Conservation (phyloP, 371 early-diverging fungal species). For the Syncephalastrum monosporum region DNA sequence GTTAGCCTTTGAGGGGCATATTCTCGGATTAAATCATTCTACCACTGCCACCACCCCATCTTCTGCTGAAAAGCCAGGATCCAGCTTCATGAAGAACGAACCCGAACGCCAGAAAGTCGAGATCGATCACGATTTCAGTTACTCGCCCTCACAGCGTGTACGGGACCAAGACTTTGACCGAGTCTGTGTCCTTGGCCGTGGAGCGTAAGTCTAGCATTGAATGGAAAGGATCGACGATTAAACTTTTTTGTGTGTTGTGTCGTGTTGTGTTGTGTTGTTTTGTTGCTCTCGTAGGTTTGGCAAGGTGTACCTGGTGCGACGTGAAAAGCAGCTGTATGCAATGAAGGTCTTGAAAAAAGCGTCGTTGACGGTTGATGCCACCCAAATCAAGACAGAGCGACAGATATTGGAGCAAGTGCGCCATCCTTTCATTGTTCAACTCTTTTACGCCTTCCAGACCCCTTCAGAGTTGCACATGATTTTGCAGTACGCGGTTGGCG, state of each 20-base stretch:
- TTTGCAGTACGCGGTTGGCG: constrained; percentile 98
- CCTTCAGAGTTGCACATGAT: constrained; percentile 87
- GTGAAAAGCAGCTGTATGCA: constrained; percentile 68
- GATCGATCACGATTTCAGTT: too few species aligned
- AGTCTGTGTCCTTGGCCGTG: constrained; percentile 93
- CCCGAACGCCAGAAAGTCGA: too few species aligned
- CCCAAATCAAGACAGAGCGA: constrained; percentile 76
- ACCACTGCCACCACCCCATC: too few species aligned
- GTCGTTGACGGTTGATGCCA: constrained; percentile 67
- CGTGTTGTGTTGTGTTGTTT: too few species aligned
- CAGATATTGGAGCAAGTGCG: constrained; percentile 73
- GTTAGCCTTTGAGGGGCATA: too few species aligned
- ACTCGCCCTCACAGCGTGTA: too few species aligned
- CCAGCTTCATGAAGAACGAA: too few species aligned
- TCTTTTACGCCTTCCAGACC: constrained; percentile 96
- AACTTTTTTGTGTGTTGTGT: too few species aligned
- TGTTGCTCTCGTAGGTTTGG: constrained; percentile 72
- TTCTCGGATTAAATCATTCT: too few species aligned
- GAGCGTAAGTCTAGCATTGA: constrained; percentile 59
- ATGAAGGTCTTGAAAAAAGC: constrained; percentile 95
- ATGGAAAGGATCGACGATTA: too few species aligned
- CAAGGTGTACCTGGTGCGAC: constrained; percentile 74
- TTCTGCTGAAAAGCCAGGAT: too few species aligned
- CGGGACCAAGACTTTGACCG: constrained; percentile 79
- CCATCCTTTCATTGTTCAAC: constrained; percentile 94